Conservation (phyloP, 2,329 filamentous ascomycete species). For the Rhexocercosporidium sp. region DNA sequence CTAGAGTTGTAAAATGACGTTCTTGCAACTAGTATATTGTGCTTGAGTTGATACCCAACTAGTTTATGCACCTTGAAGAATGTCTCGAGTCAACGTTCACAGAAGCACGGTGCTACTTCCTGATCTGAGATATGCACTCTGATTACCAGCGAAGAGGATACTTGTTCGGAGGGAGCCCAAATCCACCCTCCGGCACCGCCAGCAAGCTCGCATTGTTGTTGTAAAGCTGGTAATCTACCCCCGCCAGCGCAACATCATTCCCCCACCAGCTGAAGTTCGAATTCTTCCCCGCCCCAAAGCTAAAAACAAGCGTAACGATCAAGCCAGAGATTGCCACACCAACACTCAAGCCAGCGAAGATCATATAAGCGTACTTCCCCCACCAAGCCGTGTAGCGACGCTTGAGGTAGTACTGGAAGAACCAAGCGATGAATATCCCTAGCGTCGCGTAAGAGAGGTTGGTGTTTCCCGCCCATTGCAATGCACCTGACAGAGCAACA, state of each 20-base stretch:
- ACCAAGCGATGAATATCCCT: slow-evolving; percentile 39
- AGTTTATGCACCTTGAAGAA: too few relatives aligned
- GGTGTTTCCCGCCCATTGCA: slow-evolving; percentile 40
- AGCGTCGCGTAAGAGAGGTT: slow-evolving; percentile 42
- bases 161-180: slow-evolving; percentile 15
- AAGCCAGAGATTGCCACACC: slow-evolving; percentile 26
- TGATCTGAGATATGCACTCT: too few relatives aligned
- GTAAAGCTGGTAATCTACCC: slow-evolving; percentile 16
- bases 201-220: slow-evolving; percentile 20
- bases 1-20: too few relatives aligned
- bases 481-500: slow-evolving; percentile 38
- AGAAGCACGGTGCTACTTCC: too few relatives aligned
- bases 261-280: slow-evolving; percentile 21
- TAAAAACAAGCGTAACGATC: slow-evolving; percentile 20
- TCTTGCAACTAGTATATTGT: too few relatives aligned
- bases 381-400: slow-evolving; percentile 39
- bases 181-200: slow-evolving; percentile 15
- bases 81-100: too few relatives aligned
- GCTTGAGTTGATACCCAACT: too few relatives aligned
- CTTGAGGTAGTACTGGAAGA: slow-evolving; percentile 40
- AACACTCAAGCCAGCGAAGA: slow-evolving; percentile 37
- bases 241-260: slow-evolving; percentile 10
- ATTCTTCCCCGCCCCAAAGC: slow-evolving; percentile 14
- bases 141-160: slow-evolving; percentile 15
- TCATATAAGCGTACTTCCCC: slow-evolving; percentile 41